Evolutionary conservation across 1,284 basidiomycete genomes (phyloP), one percentile per base, ranked within the genome.

Genomic region (Vanrija sp.): DNA sequence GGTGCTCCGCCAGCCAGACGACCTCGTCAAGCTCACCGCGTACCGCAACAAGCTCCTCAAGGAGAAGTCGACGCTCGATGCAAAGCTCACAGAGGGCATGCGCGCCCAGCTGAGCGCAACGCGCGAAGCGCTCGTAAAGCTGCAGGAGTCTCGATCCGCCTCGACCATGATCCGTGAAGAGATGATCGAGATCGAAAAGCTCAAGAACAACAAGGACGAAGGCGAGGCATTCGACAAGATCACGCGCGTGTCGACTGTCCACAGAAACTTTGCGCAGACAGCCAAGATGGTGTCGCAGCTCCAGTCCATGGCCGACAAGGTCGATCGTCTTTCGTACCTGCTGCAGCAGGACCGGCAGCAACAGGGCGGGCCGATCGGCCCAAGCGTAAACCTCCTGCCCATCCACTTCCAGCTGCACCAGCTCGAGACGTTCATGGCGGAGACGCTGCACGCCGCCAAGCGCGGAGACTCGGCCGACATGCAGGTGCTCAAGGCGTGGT

Each of bases 31-130:
- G 78, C 85, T 98, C 46, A 81, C 84, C 3, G 85, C 89, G 1
- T 91, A 92, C 68, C 85, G 91, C 59, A 95, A 94, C 81, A 96
- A 96, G 73, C 83, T 98, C 26, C 87, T 93, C 76, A 96, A 95
- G 77, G 95, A 98, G 78, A 95, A 96, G 76, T 86, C 91, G 0
- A 89, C 91, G n/a, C 89, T 98, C 61, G 91, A 96, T 68, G 86
- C 89, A 5, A 85, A 95, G 68, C 84, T 98, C 46, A 90, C 94
- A 68, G 87, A 83, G 58, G 93, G 93, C 15, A 92, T 96, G 56
- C 93, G 91, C 72, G 91, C 95, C 60, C 95, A 98, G 75, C 82
- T 98, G 8, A 88, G 94, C 68, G 85, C 91, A 0, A 97, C 93
- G 9, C 80, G 92, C 46, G 89, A 94, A 57, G 95, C 92, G 0